These are phyloP conservation scores for Cordyceps javanica DNA, from an alignment of 2,329 filamentous ascomycete genomes.

Conservation along the genomic window DNA sequence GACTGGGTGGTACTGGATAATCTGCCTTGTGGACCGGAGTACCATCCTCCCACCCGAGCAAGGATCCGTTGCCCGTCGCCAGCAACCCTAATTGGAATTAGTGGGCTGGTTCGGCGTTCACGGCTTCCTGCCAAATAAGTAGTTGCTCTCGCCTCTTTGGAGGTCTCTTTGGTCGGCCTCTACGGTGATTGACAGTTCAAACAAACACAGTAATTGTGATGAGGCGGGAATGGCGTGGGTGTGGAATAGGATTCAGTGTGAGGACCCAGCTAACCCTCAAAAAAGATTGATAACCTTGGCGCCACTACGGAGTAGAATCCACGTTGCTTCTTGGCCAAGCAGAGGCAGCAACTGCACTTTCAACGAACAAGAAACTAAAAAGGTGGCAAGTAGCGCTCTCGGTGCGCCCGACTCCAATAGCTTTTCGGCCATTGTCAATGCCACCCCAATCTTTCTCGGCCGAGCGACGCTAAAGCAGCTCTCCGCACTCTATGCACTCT, in stretches of 20 bases:
- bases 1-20: background rate
- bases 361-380: too few species aligned
- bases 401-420: background rate
- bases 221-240: too few species aligned
- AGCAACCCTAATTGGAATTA: background rate
- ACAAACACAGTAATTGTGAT: background rate
- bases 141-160: background rate
- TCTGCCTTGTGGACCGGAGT: background rate
- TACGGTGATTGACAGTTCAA: background rate
- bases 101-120: background rate
- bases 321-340: too few species aligned
- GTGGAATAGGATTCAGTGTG: too few species aligned
- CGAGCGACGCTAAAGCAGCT: slow-evolving; percentile 2
- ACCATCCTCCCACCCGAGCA: background rate
- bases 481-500: background rate
- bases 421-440: background rate
- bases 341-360: too few species aligned
- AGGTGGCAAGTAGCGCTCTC: background rate
- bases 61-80: background rate
- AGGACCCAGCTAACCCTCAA: too few species aligned
- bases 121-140: background rate
- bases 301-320: too few species aligned
- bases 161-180: background rate
- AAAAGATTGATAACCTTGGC: too few species aligned
- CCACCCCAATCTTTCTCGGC: background rate